Evolutionary conservation across 2,329 filamentous ascomycete species (phyloP).

Genomic region (Ambrosiella xylebori): DNA sequence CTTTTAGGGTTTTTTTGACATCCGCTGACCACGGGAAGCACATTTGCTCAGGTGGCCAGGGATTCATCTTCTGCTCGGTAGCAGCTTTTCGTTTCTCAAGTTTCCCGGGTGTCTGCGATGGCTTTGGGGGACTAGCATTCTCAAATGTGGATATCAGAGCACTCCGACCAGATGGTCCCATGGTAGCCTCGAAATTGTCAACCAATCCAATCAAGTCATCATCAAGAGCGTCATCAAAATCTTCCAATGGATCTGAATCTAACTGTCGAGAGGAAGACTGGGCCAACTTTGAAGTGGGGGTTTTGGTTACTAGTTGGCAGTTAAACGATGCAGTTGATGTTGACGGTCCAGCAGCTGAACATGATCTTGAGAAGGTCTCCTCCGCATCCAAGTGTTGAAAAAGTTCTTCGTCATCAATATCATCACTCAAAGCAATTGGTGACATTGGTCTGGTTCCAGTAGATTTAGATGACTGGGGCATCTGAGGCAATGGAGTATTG

Average conservation of each 20-base stretch:
- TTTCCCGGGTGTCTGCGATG: slow-evolving; percentile 26
- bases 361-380: not conserved
- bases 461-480: not conserved
- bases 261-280: not conserved
- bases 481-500: not conserved
- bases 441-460: not conserved
- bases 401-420: slow-evolving; percentile 10
- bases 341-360: not conserved
- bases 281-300: not conserved
- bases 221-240: slow-evolving; percentile 10
- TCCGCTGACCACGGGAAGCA: slow-evolving; percentile 69
- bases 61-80: slow-evolving; percentile 16
- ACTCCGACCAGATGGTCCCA: slow-evolving; percentile 17
- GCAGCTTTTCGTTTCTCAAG: slow-evolving; percentile 19
- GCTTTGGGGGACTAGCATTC: slow-evolving; percentile 15
- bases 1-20: slow-evolving; percentile 61
- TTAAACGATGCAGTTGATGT: not conserved
- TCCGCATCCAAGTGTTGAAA: slow-evolving; percentile 8
- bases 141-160: slow-evolving; percentile 1
- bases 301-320: not conserved
- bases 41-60: slow-evolving; percentile 37
- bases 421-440: slow-evolving; percentile 3
- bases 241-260: slow-evolving; percentile 10
- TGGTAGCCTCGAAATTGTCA: slow-evolving; percentile 16
- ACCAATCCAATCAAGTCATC: slow-evolving; percentile 13